Evolutionary conservation across 345 rosid genomes (phyloP).

Genomic region (Brassica nigra): DNA sequence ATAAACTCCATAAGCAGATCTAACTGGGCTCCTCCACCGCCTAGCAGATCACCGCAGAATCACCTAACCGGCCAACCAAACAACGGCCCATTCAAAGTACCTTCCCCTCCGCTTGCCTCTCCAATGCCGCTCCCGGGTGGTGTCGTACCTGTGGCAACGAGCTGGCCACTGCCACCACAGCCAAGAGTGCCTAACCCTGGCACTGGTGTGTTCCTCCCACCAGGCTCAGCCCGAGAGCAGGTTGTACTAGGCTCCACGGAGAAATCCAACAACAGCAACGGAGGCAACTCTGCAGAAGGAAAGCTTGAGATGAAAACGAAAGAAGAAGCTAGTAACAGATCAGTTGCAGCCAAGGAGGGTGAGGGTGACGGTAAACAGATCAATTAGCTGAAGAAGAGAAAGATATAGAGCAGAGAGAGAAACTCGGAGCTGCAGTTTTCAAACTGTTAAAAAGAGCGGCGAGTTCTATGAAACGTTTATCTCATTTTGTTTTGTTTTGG

Average conservation of each 20-base stretch:
- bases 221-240: conserved; percentile 38
- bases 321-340: conserved; percentile 26
- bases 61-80: conserved; percentile 50
- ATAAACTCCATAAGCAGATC: conserved; percentile 45
- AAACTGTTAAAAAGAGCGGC: conserved; percentile 29
- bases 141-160: conserved; percentile 59
- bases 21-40: conserved; percentile 66
- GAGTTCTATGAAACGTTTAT: conserved; percentile 1
- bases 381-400: conserved; percentile 26
- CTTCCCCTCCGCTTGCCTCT: conserved; percentile 59
- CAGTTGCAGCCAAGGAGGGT: background rate
- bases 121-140: conserved; percentile 61
- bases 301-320: conserved; percentile 15
- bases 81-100: conserved; percentile 42
- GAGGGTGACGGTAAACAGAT: conserved; percentile 16
- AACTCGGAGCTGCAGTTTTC: conserved; percentile 18
- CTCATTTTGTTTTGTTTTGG: background rate
- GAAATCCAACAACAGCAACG: conserved; percentile 13
- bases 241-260: conserved; percentile 46
- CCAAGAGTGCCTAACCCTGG: conserved; percentile 73
- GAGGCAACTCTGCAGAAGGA: conserved; percentile 23
- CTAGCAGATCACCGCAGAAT: conserved; percentile 59
- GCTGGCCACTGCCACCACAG: conserved; percentile 59
- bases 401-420: conserved; percentile 4
- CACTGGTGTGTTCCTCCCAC: conserved; percentile 97